Evolutionary conservation across 495 filamentous ascomycete species (phyloP), one percentile per base, ranked within the genome.

Genomic region (Tuber umbilicatum): DNA sequence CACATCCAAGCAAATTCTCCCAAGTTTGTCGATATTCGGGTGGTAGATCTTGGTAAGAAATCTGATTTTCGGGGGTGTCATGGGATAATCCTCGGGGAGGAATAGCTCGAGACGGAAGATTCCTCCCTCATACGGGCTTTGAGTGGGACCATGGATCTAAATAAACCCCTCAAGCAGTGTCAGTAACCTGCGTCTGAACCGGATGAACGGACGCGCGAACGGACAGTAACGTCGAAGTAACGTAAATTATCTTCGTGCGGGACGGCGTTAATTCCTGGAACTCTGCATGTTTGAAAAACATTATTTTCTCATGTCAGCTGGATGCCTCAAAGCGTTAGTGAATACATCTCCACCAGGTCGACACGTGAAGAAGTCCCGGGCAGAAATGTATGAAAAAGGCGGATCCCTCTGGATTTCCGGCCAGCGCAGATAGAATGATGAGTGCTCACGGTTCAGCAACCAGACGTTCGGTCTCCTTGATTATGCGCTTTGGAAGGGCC

Each of bases 31-130:
- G 76, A 99, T 97, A 83, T 99, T 99, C 43, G 95, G 95, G 82
- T 99, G 95, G 83, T 97, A 99, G 83, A 99, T 99, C 85, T 97
- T 97, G 78, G 95, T 99, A 31, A 99, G 85, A 85, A 99, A 99
- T 55, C 95, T 91, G 78, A 99, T 97, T 86, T 97, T 97, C 19
- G 95, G 95, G 40, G 95, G 95, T 45, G 93, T 96, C 95, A 99
- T 99, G 16, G 95, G 95, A 82, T 99, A 99, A 85, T 99, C 95
- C 81, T 99, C 95, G 45, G 95, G 96, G n/a, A 99, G 87, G 85
- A 99, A 99, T 12, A 99, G 88, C 84, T 99, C 95, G 74, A 97
- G 93, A 83, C 94, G 93, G 87, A 99, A 99, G 78, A 97, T 89
- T 70, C 95, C 95, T 79, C 93, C 95, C 97, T 78, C 68, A 70